Conservation (phyloP, 352 stramenopile species). For the Phytophthora pseudosyringae region DNA sequence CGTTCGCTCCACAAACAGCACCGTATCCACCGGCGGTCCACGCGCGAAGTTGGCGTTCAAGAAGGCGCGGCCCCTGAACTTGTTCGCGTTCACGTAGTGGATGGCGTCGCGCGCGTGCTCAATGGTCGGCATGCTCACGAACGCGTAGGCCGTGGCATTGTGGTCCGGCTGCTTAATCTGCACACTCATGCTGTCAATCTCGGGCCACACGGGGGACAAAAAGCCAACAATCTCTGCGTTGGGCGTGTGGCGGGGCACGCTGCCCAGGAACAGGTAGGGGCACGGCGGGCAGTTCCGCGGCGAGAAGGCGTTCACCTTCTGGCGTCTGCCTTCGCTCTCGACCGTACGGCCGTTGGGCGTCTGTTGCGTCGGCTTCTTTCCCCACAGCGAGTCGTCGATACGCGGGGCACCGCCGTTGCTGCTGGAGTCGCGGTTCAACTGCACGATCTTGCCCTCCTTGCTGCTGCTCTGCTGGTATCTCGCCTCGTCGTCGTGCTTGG, state of each 20-base stretch:
- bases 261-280: slow-evolving; percentile 77
- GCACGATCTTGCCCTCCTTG: slow-evolving; percentile 36
- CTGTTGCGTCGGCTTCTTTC: slow-evolving; percentile 22
- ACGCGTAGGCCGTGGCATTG: slow-evolving; percentile 59
- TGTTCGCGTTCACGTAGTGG: slow-evolving; percentile 44
- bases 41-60: slow-evolving; percentile 77
- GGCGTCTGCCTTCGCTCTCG: slow-evolving; percentile 31
- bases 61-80: slow-evolving; percentile 46
- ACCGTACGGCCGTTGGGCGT: slow-evolving; percentile 22
- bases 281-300: slow-evolving; percentile 62
- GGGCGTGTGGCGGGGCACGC: slow-evolving; percentile 51
- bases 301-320: slow-evolving; percentile 25
- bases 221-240: slow-evolving; percentile 61
- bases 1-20: slow-evolving; percentile 70
- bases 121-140: slow-evolving; percentile 66
- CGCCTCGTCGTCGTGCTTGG: slow-evolving; percentile 30
- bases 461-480: slow-evolving; percentile 11
- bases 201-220: slow-evolving; percentile 55
- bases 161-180: slow-evolving; percentile 63
- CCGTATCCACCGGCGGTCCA: slow-evolving; percentile 62
- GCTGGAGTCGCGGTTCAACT: slow-evolving; percentile 33
- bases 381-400: slow-evolving; percentile 7
- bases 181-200: slow-evolving; percentile 49
- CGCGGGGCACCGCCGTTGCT: slow-evolving; percentile 3
- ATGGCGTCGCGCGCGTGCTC: slow-evolving; percentile 64